Evolutionary conservation across 495 filamentous ascomycete genomes (phyloP), one percentile per base, ranked within the genome.

Genomic region (Echria macrotheca): DNA sequence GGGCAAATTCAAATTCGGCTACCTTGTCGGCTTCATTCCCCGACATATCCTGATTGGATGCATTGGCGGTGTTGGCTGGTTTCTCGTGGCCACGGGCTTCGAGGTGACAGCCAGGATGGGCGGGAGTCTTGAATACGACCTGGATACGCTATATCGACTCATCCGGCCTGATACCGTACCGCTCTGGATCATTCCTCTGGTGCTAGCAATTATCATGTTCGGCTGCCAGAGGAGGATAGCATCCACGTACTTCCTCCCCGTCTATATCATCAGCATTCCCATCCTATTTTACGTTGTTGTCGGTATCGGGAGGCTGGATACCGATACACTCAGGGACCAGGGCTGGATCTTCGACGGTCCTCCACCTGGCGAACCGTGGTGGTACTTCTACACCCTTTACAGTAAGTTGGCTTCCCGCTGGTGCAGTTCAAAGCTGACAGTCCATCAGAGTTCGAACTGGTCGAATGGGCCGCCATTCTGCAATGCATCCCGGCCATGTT

Each of bases 21-120:
- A 88, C 40, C 76, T 98, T 24, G 89, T 96, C 47, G 91, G 90
- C 18, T 98, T 96, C 71, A 96, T 98, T 55, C 93, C 93, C 22
- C 80, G 91, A 25, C 90, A 94, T 52, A 97, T 98, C 53, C 67
- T 97, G n/a, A 88, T 95, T 37, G 93, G 93, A 19, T 96, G 94
- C 60, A 97, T 98, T 51, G 93, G 94, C 32, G 93, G 93, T 46
- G 94, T 98, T 17, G 93, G 93, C n/a, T 94, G 88, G 75, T 98
- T 98, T 66, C 77, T 98, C 19, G 69, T 96, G 39, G 81, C 84
- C 32, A 98, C 93, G 1, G 93, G 87, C 19, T 76, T 98, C 38
- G 93, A 98, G 58, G 93, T 98, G 17, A 91, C 89, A n/a, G 91
- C 91, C 6, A 78, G 89, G 28, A 73, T 98, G 19, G 79, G 89